Evolutionary conservation across 257 asterid species (phyloP).

Genomic region (Rauvolfia tetraphylla): DNA sequence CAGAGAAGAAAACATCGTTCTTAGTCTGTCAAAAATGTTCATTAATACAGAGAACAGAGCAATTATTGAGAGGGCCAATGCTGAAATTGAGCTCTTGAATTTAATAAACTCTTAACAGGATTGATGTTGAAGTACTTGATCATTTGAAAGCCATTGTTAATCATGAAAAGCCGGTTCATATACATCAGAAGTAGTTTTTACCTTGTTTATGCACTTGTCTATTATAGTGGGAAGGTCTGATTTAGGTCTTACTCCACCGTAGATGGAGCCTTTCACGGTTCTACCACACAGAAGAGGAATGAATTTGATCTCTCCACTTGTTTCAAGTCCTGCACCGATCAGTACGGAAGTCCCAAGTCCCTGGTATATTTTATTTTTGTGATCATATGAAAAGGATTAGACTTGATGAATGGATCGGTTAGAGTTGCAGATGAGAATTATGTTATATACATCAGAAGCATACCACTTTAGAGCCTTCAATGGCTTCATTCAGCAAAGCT

Average conservation of each 20-base stretch:
- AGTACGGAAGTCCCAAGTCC: constrained; percentile 29
- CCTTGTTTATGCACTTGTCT: constrained; percentile 67
- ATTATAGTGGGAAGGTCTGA: constrained; percentile 56
- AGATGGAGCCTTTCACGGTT: constrained; percentile 56
- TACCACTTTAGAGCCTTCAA: constrained; percentile 70
- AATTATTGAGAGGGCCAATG: too few relatives aligned
- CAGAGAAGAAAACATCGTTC: too few relatives aligned
- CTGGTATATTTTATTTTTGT: background rate
- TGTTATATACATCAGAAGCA: too few relatives aligned
- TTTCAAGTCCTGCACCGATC: constrained; percentile 29
- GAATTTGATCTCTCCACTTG: constrained; percentile 33
- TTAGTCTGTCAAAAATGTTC: too few relatives aligned
- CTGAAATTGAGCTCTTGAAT: too few relatives aligned
- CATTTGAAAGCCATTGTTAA: too few relatives aligned
- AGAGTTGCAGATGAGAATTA: too few relatives aligned
- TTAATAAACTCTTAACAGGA: too few relatives aligned
- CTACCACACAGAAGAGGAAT: constrained; percentile 57
- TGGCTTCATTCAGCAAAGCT: constrained; percentile 55
- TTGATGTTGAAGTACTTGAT: too few relatives aligned
- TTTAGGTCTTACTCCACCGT: constrained; percentile 59
- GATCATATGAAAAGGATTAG: background rate
- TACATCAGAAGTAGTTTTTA: too few relatives aligned
- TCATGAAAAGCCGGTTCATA: too few relatives aligned
- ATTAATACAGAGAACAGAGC: too few relatives aligned
- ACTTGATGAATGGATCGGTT: background rate